Evolutionary conservation across 1,139 yeast genomes (phyloP).

Genomic region (Debaryomyces psychrophilus): DNA sequence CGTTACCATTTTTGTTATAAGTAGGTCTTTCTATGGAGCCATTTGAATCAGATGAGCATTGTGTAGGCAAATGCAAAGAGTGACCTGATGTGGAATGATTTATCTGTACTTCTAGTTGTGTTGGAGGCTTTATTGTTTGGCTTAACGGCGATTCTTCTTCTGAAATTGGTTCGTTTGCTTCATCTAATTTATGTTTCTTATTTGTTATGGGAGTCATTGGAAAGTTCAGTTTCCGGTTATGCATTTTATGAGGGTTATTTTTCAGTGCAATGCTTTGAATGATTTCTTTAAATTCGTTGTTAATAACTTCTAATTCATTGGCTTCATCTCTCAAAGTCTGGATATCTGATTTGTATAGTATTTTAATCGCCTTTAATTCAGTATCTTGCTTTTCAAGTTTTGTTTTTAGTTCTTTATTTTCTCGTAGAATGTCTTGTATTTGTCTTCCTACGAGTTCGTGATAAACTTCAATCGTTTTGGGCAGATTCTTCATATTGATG

Average conservation of each 20-base stretch:
- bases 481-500: not conserved
- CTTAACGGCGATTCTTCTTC: conserved; percentile 4
- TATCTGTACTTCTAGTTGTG: too few species aligned
- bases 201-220: conserved; percentile 12
- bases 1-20: not conserved
- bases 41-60: conserved; percentile 13
- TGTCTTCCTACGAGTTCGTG: conserved; percentile 7
- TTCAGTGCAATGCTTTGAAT: conserved; percentile 8
- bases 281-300: conserved; percentile 10
- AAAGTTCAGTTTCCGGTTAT: not conserved
- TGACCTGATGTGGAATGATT: not conserved
- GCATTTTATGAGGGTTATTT: not conserved
- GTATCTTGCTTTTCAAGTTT: conserved; percentile 3
- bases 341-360: conserved; percentile 11
- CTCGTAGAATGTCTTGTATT: conserved; percentile 6
- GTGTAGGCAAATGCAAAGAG: conserved; percentile 11
- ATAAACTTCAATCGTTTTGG: conserved; percentile 3
- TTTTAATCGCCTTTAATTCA: conserved; percentile 12
- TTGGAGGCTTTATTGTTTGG: not conserved
- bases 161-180: not conserved
- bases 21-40: conserved; percentile 4
- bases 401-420: conserved; percentile 6
- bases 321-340: conserved; percentile 8
- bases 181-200: conserved; percentile 10
- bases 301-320: conserved; percentile 5